A percentile compares a stretch with the other conserved stretches of the same genome.
phyloP scores from a whole-genome alignment of 1,139 yeast species.

The Candida tropicalis region DNA sequence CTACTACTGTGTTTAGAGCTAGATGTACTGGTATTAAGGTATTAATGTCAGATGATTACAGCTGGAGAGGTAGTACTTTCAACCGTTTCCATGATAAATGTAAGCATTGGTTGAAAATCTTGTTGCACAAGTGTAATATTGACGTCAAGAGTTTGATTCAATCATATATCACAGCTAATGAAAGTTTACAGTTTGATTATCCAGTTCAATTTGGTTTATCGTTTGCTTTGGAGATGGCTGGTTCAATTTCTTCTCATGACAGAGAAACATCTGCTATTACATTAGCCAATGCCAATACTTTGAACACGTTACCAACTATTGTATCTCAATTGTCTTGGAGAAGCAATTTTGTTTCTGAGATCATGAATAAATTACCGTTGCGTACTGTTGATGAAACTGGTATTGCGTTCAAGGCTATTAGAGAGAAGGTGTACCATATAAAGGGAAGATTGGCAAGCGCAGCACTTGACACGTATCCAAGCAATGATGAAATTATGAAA shows the following conservation, averaged over 20 bases:
- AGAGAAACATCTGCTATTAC: constrained; percentile 50
- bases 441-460: constrained; percentile 15
- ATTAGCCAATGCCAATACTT: constrained; percentile 29
- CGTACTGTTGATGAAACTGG: constrained; percentile 34
- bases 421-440: constrained; percentile 17
- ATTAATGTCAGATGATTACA: constrained; percentile 74
- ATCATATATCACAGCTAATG: constrained; percentile 63
- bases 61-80: constrained; percentile 74
- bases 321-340: constrained; percentile 82
- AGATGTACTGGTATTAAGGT: constrained; percentile 58
- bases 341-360: constrained; percentile 48
- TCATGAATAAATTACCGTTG: constrained; percentile 38
- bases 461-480: constrained; percentile 6
- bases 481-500: constrained; percentile 35
- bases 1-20: constrained; percentile 71
- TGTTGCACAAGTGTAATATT: constrained; percentile 57
- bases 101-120: constrained; percentile 63
- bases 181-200: constrained; percentile 30
- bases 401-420: constrained; percentile 25
- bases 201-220: constrained; percentile 77
- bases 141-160: constrained; percentile 78
- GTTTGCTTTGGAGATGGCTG: constrained; percentile 89
- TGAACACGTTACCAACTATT: constrained; percentile 70
- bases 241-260: constrained; percentile 65
- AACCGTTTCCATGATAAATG: constrained; percentile 61